phyloP scores from a whole-genome alignment of 495 filamentous ascomycete species.

The Hypoxylon crocopeplum region DNA sequence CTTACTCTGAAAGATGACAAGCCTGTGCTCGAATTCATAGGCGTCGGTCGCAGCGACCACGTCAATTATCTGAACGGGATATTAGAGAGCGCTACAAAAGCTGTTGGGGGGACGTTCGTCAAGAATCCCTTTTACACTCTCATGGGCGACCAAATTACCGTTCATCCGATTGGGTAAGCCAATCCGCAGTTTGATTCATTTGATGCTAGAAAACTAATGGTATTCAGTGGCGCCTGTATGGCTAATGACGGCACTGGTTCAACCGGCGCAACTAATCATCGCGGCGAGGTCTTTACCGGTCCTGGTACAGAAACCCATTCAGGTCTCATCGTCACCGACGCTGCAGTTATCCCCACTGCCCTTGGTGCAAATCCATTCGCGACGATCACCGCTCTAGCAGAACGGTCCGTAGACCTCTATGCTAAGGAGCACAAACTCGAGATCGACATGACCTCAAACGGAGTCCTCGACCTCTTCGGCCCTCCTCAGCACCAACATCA shows the following conservation, averaged over 20 bases:
- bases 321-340: conserved; percentile 69
- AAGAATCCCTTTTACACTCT: conserved; percentile 63
- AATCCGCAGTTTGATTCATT: conserved; percentile 1
- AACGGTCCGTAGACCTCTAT: conserved; percentile 63
- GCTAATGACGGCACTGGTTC: conserved; percentile 62
- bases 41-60: conserved; percentile 61
- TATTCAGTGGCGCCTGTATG: conserved; percentile 64
- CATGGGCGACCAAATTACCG: conserved; percentile 64
- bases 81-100: conserved; percentile 58
- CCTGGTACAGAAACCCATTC: conserved; percentile 55
- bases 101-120: conserved; percentile 64
- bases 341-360: conserved; percentile 67
- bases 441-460: conserved; percentile 62
- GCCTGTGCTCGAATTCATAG: conserved; percentile 63
- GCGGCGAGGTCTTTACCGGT: conserved; percentile 66
- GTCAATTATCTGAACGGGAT: conserved; percentile 60
- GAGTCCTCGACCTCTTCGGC: conserved; percentile 53
- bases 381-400: conserved; percentile 71
- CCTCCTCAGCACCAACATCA: conserved; percentile 43
- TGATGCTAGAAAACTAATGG: conserved; percentile 2
- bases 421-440: conserved; percentile 46
- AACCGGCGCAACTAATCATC: conserved; percentile 68
- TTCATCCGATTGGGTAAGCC: conserved; percentile 69
- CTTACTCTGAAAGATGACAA: conserved; percentile 66
- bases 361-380: conserved; percentile 74